Evolutionary conservation across 768 basidiomycete species (phyloP).

Genomic region (Kockovaella imperatae): DNA sequence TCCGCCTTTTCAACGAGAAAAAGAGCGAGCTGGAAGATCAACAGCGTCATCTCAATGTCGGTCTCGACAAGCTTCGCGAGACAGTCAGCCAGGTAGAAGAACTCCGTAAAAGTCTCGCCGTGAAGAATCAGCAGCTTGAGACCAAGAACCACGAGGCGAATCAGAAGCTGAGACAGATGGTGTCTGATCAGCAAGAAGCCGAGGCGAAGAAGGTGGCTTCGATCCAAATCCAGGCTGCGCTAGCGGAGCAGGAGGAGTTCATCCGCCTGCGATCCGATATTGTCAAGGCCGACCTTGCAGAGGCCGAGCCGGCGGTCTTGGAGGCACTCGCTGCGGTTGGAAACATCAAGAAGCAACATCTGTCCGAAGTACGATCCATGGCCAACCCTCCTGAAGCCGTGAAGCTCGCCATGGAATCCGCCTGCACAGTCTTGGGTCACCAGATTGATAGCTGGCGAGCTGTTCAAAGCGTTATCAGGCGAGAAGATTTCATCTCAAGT

Average conservation of each 20-base stretch:
- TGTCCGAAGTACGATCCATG: conserved; percentile 96
- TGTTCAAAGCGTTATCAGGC: conserved; percentile 88
- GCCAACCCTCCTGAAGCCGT: conserved; percentile 97
- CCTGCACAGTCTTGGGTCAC: conserved; percentile 90
- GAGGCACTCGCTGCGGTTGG: conserved; percentile 95
- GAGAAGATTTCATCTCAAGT: conserved; percentile 91
- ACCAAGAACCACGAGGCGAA: conserved; percentile 93
- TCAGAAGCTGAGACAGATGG: conserved; percentile 95
- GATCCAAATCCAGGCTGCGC: conserved; percentile 86
- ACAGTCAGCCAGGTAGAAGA: conserved; percentile 97
- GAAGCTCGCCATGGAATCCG: conserved; percentile 96
- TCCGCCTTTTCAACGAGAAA: conserved; percentile 88
- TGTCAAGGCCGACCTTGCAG: conserved; percentile 90
- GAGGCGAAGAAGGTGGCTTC: conserved; percentile 97
- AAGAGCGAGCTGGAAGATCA: conserved; percentile 96
- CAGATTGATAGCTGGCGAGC: conserved; percentile 95
- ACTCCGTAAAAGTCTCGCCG: conserved; percentile 84
- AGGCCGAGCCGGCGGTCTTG: conserved; percentile 92
- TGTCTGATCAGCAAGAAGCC: conserved; percentile 95
- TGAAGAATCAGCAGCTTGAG: conserved; percentile 83
- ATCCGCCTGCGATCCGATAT: conserved; percentile 81
- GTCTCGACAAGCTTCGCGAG: conserved; percentile 88
- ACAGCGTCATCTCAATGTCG: conserved; percentile 95
- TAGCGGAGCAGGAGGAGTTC: conserved; percentile 80
- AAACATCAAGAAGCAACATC: conserved; percentile 88